Evolutionary conservation across 2,329 filamentous ascomycete genomes (phyloP).

Genomic region (Graphilbum sp.): DNA sequence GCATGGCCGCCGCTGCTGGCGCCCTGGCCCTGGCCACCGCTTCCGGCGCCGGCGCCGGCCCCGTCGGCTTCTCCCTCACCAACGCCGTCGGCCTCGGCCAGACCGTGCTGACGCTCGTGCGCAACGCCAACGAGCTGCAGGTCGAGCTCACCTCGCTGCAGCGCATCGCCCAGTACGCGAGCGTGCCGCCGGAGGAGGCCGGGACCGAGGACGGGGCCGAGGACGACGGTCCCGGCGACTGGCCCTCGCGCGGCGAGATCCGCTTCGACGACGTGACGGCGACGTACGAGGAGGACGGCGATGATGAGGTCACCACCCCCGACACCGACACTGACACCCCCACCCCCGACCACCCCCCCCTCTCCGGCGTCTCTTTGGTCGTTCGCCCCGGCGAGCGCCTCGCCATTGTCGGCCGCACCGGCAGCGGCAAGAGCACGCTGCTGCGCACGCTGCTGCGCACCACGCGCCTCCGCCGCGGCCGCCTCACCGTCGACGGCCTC

Average conservation of each 20-base stretch:
- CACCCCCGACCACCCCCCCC: too few species aligned
- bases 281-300: too few species aligned
- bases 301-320: too few species aligned
- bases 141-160: constrained; percentile 35
- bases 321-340: too few species aligned
- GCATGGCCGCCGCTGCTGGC: constrained; percentile 79
- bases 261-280: too few species aligned
- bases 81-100: constrained; percentile 36
- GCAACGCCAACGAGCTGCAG: constrained; percentile 38
- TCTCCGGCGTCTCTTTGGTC: background rate
- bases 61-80: constrained; percentile 39
- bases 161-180: constrained; percentile 14
- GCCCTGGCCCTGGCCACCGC: too few species aligned
- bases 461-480: constrained; percentile 68
- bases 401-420: constrained; percentile 78
- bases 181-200: constrained; percentile 12
- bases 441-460: constrained; percentile 79
- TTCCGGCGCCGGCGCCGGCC: constrained; percentile 28
- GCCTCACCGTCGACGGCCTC: constrained; percentile 71
- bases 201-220: too few species aligned
- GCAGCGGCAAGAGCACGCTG: constrained; percentile 81
- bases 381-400: constrained; percentile 54
- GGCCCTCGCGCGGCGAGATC: too few species aligned
- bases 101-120: constrained; percentile 34
- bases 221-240: too few species aligned